Base-by-base conservation (phyloP, 768 basidiomycete genomes). In the Amyloporia xantha region DNA sequence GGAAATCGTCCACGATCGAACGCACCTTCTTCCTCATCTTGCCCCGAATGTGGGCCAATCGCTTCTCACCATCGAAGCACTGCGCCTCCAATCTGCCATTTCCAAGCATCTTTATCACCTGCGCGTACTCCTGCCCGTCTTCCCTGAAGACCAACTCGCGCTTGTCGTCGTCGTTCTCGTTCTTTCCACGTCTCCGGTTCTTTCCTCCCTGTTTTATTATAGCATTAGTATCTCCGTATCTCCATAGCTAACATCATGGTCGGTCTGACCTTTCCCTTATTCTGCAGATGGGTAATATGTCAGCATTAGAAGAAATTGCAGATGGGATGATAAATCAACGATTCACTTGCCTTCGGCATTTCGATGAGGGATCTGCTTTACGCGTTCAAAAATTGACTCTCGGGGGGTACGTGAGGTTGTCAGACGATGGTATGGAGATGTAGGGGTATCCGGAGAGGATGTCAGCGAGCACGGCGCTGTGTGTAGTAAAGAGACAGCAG, bases 101-200 rank as follows among this genome's bases (percentile, higher is more conserved):
- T 25, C 96, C 96, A 37, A 99, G 77, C 96, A 99, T 99, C 75
- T 98, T 99, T 47, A 72, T 84, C 44, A 98, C 96, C 67, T 98
- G 96, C 13, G 92, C 96, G 67, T 99, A 99, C 68, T 98, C 93
- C 70, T 99, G 96, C 5, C 95, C 95, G 63, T 98, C 96, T 68
- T 98, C 95, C 61, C 90, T 86, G 77, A 98, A 98, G 35, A 97
- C 93, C 49, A 98, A 80, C 68, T 99, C 96, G 60, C 96, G 88
- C 77, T 97, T 98, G 74, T 96, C 91, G 60, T 91, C 89, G 48
- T 98, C 96, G 72, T 95, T 96, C 75, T 99, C 95, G 71, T 97
- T 98, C 82, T 99, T 99, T 78, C 96, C 96, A 72, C 96, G 80
- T 80, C 96, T 81, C 72, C 95, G 82, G 74, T 98, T 99, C 79